Percentiles rank a stretch among this genome's conserved stretches.
phyloP scores from a whole-genome alignment of 1,139 yeast species.

The Debaryomycetaceae sp. region DNA sequence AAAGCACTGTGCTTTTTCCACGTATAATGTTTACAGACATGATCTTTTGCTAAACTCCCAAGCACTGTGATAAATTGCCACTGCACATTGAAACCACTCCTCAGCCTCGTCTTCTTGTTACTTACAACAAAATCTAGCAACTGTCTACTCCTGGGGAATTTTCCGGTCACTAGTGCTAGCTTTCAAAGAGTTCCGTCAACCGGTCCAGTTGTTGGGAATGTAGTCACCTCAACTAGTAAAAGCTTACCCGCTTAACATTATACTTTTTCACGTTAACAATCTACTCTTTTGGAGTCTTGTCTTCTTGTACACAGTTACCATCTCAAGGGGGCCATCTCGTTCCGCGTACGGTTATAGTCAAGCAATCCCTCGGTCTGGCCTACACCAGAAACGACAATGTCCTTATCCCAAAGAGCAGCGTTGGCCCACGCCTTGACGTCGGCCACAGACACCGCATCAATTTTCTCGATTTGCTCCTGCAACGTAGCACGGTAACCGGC shows the following conservation, averaged over 20 bases:
- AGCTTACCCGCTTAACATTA: background rate
- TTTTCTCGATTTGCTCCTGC: constrained; percentile 46
- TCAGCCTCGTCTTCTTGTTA: too few relatives aligned
- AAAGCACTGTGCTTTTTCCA: too few relatives aligned
- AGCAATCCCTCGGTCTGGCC: constrained; percentile 77
- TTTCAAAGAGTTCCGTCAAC: too few relatives aligned
- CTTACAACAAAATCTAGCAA: too few relatives aligned
- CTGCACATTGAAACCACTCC: too few relatives aligned
- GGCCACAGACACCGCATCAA: constrained; percentile 52
- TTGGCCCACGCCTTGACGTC: constrained; percentile 67
- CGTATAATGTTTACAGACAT: too few relatives aligned
- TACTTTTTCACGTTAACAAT: background rate
- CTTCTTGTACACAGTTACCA: constrained; percentile 18
- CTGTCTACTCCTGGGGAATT: too few relatives aligned
- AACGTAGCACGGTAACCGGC: constrained; percentile 52
- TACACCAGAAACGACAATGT: constrained; percentile 69
- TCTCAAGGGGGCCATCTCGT: constrained; percentile 84
- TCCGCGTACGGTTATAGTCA: constrained; percentile 78
- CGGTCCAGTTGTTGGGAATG: too few relatives aligned
- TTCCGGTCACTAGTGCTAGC: too few relatives aligned
- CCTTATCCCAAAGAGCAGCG: constrained; percentile 71
- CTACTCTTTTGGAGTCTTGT: background rate
- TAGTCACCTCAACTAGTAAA: background rate
- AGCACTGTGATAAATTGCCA: too few relatives aligned
- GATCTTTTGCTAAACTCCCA: too few relatives aligned